Percentiles rank a stretch among this genome's conserved stretches.
Conservation (phyloP, 306 rosid genomes). For the Lagenaria siceraria region DNA sequence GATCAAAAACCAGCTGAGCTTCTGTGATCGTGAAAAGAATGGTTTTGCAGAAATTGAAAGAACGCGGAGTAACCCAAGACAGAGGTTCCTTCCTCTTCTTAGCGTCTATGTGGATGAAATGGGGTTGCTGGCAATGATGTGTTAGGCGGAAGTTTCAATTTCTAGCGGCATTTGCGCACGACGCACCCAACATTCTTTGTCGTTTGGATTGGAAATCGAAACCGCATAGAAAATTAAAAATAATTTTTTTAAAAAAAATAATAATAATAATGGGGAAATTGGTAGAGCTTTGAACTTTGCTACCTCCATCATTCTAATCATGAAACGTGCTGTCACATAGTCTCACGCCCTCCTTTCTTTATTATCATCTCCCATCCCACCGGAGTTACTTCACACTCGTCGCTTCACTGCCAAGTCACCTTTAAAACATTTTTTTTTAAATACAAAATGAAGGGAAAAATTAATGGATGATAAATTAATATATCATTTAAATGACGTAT, state of each 20-base stretch:
- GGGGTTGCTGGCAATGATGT: conserved; percentile 31
- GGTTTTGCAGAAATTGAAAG: not conserved
- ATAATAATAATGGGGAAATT: not conserved
- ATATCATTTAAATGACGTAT: no score
- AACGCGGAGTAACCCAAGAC: conserved; percentile 35
- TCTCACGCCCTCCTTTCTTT: not conserved
- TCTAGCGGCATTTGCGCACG: conserved; percentile 37
- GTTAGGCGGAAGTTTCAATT: conserved; percentile 53
- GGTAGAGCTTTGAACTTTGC: not conserved
- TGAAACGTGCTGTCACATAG: conserved; percentile 8
- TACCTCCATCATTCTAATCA: not conserved
- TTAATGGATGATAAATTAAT: no score
- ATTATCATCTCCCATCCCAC: not conserved
- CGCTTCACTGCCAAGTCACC: not conserved
- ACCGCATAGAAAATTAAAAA: not conserved
- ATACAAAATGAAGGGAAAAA: no score
- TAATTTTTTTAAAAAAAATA: not conserved
- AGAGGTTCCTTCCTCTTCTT: conserved; percentile 15
- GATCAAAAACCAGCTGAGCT: conserved; percentile 26
- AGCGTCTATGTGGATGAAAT: not conserved
- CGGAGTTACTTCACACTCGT: not conserved
- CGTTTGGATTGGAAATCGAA: not conserved
- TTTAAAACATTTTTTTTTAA: no score
- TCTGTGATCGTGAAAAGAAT: conserved; percentile 18
- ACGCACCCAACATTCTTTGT: not conserved